A percentile compares a stretch with the other conserved stretches of the same genome.
These are phyloP conservation scores for Stevia rebaudiana DNA, from an alignment of 140 eudicot genomes.

Conservation along the genomic window DNA sequence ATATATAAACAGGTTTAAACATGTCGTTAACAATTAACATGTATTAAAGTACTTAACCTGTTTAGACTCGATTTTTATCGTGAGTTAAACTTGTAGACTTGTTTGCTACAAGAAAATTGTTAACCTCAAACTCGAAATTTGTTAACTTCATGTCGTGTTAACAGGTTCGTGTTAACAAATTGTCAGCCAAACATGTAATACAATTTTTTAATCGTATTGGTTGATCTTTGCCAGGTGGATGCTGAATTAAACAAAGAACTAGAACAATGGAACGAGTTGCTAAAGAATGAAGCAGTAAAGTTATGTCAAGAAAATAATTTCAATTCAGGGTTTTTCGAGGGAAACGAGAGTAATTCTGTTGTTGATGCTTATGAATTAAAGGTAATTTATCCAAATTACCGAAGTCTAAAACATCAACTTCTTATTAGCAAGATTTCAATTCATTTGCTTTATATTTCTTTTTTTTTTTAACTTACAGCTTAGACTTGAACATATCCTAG, in stretches of 20 bases:
- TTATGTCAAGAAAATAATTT: conserved; percentile 91
- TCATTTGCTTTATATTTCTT: conserved; percentile 7
- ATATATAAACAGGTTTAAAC: too few species aligned
- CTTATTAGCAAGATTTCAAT: conserved; percentile 3
- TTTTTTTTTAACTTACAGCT: conserved; percentile 47
- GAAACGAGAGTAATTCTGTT: conserved; percentile 69
- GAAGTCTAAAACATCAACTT: neutral
- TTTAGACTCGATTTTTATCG: too few species aligned
- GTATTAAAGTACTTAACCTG: too few species aligned
- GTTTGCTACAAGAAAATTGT: too few species aligned
- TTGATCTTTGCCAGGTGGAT: conserved; percentile 59
- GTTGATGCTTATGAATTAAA: conserved; percentile 94
- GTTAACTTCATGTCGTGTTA: too few species aligned
- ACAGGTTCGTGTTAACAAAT: too few species aligned
- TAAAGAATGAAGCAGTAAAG: conserved; percentile 74
- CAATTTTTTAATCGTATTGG: neutral
- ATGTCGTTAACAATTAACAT: too few species aligned
- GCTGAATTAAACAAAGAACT: conserved; percentile 79
- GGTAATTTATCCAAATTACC: conserved; percentile 38
- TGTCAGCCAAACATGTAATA: neutral
- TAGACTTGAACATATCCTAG: conserved; percentile 94
- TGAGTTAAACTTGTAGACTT: too few species aligned
- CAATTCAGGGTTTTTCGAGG: conserved; percentile 83
- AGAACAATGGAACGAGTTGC: conserved; percentile 90
- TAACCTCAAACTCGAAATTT: too few species aligned